Base-by-base conservation (phyloP, 2,329 filamentous ascomycete species). In the Ampelomyces quisqualis region DNA sequence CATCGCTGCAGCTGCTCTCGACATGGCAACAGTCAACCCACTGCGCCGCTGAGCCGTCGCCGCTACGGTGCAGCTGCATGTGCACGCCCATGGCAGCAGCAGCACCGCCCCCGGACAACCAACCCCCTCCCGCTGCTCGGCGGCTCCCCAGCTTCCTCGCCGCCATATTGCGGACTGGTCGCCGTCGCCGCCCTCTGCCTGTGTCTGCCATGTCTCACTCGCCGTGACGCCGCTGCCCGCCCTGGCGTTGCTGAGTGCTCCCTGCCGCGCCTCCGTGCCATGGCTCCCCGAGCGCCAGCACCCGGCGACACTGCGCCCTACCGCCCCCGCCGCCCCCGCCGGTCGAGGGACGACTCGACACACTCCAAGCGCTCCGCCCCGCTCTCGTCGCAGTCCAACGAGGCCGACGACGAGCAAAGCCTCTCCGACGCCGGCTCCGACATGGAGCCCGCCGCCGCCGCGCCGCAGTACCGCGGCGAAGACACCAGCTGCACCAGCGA, bases 401-500 rank as follows among this genome's bases (percentile, higher is more conserved):
- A 69, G 51, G 70, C 69, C 47, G 70, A 73, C 55, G 70, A 72
- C 61, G 70, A 73, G 58, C 68, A 67, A 45, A 65, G 63, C 39
- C 49, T 62, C 30, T 62, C 58, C 29, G 59, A 66, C 19, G 37
- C 53, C 26, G 51, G 45, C 49, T 55, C 52, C 40, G 58, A 50
- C 44, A 68, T 68, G 64, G 62, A 62, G 30, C 68, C 67, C 42
- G 52, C 54, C 37, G 28, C 38, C 33, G 41, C 55, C 18, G 45
- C 44, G 14, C 73, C 80, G 39, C 77, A 80, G 42, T 95, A 94
- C 67, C 76, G 77, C 2, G 89, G 87, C 47, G 89, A 97, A 67
- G 93, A 98, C 69, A 87, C 83, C 17, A 79, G 91, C n/a, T 80
- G 86, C 40, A 97, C 93, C 7, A 95, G 88, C 67, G 74, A 73